phyloP scores from a whole-genome alignment of 257 asterid species.

The Petunia secreta region DNA sequence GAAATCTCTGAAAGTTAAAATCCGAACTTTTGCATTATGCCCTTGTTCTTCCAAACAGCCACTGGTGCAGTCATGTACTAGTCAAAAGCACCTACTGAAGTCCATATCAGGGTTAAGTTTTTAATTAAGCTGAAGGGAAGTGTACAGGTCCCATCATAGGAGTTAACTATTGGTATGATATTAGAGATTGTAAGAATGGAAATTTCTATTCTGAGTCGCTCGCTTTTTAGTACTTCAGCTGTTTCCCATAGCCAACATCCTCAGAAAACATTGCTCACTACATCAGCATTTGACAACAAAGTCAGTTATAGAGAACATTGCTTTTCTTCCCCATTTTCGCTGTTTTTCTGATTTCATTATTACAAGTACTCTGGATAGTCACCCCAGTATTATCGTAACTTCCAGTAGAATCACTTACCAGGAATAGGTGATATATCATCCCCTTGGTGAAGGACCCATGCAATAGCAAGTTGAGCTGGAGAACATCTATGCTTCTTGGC shows the following conservation, averaged over 20 bases:
- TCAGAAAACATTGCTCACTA: background rate
- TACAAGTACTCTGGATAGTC: background rate
- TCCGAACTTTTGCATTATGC: background rate
- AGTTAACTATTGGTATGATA: too few species aligned
- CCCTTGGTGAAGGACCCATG: slow-evolving; percentile 70
- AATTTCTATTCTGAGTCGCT: background rate
- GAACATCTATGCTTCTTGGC: slow-evolving; percentile 56
- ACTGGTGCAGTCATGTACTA: background rate
- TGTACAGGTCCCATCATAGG: background rate
- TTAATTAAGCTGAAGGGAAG: background rate
- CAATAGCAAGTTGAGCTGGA: slow-evolving; percentile 66
- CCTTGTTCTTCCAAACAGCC: background rate
- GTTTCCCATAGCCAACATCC: background rate
- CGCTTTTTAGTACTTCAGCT: background rate
- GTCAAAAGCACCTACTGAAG: background rate
- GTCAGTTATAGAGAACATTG: background rate
- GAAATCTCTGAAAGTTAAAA: background rate
- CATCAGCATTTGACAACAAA: background rate
- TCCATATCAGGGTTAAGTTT: background rate
- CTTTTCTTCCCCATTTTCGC: background rate
- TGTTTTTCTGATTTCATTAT: background rate
- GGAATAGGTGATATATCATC: slow-evolving; percentile 60
- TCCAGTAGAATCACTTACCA: slow-evolving; percentile 37
- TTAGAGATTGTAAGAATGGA: too few species aligned
- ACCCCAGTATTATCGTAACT: background rate